Base-by-base conservation (phyloP, 257 asterid species). In the Orobanche coerulescens region DNA sequence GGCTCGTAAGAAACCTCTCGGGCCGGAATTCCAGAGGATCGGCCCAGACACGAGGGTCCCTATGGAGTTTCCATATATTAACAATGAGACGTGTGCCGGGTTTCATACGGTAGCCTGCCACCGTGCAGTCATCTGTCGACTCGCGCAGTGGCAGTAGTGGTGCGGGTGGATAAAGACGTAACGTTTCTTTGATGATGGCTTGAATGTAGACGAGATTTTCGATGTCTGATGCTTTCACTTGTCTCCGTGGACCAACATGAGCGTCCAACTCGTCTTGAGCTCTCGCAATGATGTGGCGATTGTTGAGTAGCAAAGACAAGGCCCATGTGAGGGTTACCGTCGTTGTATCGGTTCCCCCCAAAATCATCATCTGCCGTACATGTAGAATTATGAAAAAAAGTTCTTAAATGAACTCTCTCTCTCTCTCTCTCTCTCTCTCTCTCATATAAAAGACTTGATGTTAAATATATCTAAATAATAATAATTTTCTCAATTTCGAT, bases 111-210 rank as follows among this genome's bases (percentile, higher is more conserved):
- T 72, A 79, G 18, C 78, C 79, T 1, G 69, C 69, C 25, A 82
- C 14, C 5, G 8, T 37, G 14, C 82, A 80, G 36, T 76, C 80
- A 10, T 75, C 70, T 0, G n/a, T 24, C 0, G 77, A 61, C 20
- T 50, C 60, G 2, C 79, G 70, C 0, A 70, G 62, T 0, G 62
- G 66, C 0, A 23, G 12, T 2, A 74, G 67, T 0, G 72, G 66
- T 1, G 7, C 50, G 1, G 46, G 15, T 8, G 84, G 78, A 4
- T 75, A 68, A 0, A 82, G 33, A 1, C 82, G 67, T 1, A 74
- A 19, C 1, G 83, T 33, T 64, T 82, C 88, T 40, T 79, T 82
- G 4, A 82, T 40, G 5, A 77, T 34, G 10, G 83, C 84, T 54
- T 73, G 77, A 24, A 77, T 75, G 67, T 82, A 79, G 8, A 43